Evolutionary conservation across 305 asterid genomes (phyloP), one percentile per base, ranked within the genome.

Genomic region (Fraxinus baroniana): DNA sequence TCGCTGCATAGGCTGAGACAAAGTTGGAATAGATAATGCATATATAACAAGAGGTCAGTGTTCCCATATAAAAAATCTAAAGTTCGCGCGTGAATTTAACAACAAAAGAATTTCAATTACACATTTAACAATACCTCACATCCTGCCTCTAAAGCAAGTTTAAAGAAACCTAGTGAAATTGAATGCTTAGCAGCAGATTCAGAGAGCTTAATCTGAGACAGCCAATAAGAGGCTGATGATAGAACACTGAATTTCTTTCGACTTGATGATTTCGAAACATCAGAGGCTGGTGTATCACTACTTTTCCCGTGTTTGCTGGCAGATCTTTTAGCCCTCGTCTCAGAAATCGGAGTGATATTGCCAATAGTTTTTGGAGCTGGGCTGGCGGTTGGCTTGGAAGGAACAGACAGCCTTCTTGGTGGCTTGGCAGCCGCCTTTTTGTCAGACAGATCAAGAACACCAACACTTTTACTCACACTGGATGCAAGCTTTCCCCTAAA

Each of bases 171-270:
- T 84, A 95, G 94, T 66, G 99, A 93, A 76, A 95, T 81, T 0
- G 92, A 89, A 87, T 95, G 99, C 90, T 90, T 95, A 74, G 92
- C 91, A 89, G 95, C 94, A 81, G 97, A 85, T 89, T 95, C 97
- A 66, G 99, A 90, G 79, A 86, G 91, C 92, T 92, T 93, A 78
- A 95, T 94, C 88, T 93, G 99, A 74, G 94, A 80, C 36, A 90
- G 86, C 99, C 99, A 95, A 84, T 95, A 95, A 35, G 98, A 90
- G 26, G 98, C 91, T 24, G 97, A 94, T 37, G 91, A 87, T 17
- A 95, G 80, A 82, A 88, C 87, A 37, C 86, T 88, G 90, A 90
- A 90, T 81, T 89, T 92, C 87, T 88, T 94, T 82, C 90, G 83
- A 52, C 55, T 86, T 70, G 94, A 88, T 36, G 97, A 85, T 83